Evolutionary conservation across 1,284 basidiomycete species (phyloP).

Genomic region (Ustilago tritici): DNA sequence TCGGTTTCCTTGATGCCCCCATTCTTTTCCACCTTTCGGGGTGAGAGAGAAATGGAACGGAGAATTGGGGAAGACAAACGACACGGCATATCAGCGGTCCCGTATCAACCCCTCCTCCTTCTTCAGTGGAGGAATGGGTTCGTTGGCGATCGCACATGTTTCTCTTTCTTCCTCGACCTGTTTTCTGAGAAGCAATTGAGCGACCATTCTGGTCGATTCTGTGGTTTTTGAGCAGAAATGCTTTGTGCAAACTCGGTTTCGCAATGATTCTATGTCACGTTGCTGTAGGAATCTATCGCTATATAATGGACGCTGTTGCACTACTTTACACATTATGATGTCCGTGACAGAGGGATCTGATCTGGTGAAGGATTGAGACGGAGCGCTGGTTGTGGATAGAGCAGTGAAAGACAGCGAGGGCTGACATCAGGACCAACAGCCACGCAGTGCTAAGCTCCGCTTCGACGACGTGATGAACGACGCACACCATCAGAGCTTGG

Average conservation of each 20-base stretch:
- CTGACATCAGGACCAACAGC: neutral
- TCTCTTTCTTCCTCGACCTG: too few species aligned
- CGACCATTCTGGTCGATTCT: neutral
- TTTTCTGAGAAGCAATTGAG: neutral
- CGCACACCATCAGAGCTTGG: constrained; percentile 16
- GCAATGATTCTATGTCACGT: neutral
- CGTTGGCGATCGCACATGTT: constrained; percentile 48
- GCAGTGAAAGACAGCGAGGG: neutral
- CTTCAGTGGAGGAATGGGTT: constrained; percentile 51
- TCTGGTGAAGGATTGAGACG: neutral
- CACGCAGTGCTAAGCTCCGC: constrained; percentile 2
- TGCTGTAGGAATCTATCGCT: neutral
- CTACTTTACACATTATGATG: neutral
- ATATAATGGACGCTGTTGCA: neutral
- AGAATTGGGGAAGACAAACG: constrained; percentile 53
- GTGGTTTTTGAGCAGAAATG: neutral
- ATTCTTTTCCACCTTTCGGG: neutral
- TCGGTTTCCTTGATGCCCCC: constrained; percentile 46
- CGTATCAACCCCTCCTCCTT: constrained; percentile 51
- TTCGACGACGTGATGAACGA: constrained; percentile 31
- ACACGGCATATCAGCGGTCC: constrained; percentile 40
- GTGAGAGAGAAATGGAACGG: constrained; percentile 6
- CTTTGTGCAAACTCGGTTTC: neutral
- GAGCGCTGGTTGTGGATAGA: neutral
- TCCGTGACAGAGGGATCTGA: neutral